Evolutionary conservation across 768 basidiomycete species (phyloP), one percentile per base, ranked within the genome.

Genomic region (Polyporus arcularius): DNA sequence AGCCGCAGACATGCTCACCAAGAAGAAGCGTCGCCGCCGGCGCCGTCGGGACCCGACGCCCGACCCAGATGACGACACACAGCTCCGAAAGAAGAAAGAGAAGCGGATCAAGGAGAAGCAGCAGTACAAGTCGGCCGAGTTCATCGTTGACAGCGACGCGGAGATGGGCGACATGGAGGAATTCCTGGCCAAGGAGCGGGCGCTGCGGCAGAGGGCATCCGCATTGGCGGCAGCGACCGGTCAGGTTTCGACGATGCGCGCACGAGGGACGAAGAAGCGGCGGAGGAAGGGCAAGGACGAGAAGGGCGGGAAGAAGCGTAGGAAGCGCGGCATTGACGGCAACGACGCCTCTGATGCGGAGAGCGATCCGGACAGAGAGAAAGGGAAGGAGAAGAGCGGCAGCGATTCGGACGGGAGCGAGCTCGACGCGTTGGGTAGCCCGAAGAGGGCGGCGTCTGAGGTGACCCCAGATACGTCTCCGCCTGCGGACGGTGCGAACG

Each of bases 141-240:
- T 96, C 71, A 94, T 96, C 71, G 87, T 90, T 70, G 94, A 97
- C 75, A 93, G 91, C 63, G 95, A 97, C 67, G 88, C 80, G 57
- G 92, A 93, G 72, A 85, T 85, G 58, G 90, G 83, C 15, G 87
- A 90, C 69, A 88, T 94, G 73, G 88, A 90, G 52, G 84, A 80
- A 5, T 97, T 97, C 80, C 84, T 94, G 58, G 88, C 81, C 73
- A 83, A 80, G 68, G 95, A 96, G 74, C 83, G 82, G 67, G 76
- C 62, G 53, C 72, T 85, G 68, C 80, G 90, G 49, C 83, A 84
- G 69, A 81, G 78, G 71, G 80, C 75, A 39, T 70, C 69, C 43
- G 63, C 70, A 18, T 73, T 80, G 4, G 77, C 76, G 28, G 77
- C 75, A 38, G 76, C 76, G 31, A 80, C 81, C 40, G 82, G 77